A percentile compares a stretch with the other conserved stretches of the same genome.
phyloP scores from a whole-genome alignment of 2,329 filamentous ascomycete species.

The Hypoxylon sp. region DNA sequence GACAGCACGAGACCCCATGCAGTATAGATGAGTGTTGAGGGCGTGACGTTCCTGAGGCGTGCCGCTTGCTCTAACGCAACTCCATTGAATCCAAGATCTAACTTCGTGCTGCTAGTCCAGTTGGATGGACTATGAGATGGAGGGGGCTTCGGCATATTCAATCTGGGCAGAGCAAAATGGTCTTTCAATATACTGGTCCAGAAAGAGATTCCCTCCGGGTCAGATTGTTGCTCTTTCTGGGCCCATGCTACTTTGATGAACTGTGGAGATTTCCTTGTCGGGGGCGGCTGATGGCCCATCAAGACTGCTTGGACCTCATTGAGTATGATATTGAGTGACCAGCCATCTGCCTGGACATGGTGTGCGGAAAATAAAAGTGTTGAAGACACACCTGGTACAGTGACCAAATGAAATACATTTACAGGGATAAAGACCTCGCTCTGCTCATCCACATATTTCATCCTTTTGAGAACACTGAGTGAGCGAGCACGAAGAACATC shows the following conservation, averaged over 20 bases:
- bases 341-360: background rate
- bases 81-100: background rate
- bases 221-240: background rate
- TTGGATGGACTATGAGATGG: background rate
- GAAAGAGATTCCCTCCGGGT: background rate
- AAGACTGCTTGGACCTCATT: background rate
- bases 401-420: background rate
- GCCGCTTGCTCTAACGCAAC: background rate
- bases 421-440: background rate
- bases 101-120: background rate
- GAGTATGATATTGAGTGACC: constrained; percentile 1
- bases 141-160: background rate
- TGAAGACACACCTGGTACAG: background rate
- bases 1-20: constrained; percentile 30
- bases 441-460: background rate
- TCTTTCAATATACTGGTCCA: background rate
- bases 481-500: background rate
- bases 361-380: background rate
- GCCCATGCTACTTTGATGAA: background rate
- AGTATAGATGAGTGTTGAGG: constrained; percentile 18
- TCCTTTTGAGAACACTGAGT: background rate
- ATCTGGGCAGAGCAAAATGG: background rate
- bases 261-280: background rate
- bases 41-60: background rate
- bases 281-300: background rate